Percentiles rank a stretch among this genome's conserved stretches.
Evolutionary conservation across 495 filamentous ascomycete genomes (phyloP).

Genomic region (Schizothecium vesticola): DNA sequence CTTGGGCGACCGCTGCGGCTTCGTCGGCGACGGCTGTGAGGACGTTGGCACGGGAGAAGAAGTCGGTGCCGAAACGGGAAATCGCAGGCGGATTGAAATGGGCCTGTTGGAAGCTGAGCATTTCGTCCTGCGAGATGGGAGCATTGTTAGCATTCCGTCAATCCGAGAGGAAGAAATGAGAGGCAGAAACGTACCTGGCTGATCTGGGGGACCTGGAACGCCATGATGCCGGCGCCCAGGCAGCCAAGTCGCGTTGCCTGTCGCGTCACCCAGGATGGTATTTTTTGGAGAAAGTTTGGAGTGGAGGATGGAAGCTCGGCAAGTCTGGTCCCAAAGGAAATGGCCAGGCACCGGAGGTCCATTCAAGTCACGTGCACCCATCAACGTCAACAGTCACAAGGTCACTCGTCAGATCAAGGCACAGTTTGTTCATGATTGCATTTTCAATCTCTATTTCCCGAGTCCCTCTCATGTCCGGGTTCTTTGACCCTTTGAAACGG

Average conservation of each 20-base stretch:
- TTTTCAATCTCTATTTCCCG: not conserved
- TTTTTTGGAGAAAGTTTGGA: constrained; percentile 3
- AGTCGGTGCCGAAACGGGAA: not conserved
- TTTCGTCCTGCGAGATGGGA: constrained; percentile 54
- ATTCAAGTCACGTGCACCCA: constrained; percentile 20
- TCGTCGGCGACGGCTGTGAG: too few relatives aligned
- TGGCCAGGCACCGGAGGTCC: not conserved
- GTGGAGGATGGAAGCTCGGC: not conserved
- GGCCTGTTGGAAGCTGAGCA: constrained; percentile 60
- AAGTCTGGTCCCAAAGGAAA: not conserved
- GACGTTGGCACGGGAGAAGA: not conserved
- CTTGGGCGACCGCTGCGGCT: constrained; percentile 15
- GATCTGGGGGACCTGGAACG: constrained; percentile 34
- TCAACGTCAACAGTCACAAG: not conserved
- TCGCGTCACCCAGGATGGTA: not conserved
- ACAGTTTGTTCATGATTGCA: not conserved
- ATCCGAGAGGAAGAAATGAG: not conserved
- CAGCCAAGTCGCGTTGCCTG: not conserved
- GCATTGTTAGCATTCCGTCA: not conserved
- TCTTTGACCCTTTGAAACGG: too few relatives aligned
- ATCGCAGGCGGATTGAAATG: constrained; percentile 44
- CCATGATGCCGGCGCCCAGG: constrained; percentile 22
- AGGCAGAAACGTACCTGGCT: constrained; percentile 42
- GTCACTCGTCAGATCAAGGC: not conserved
- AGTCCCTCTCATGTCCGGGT: not conserved